Evolutionary conservation across 371 early-diverging fungal genomes (phyloP), one percentile per base, ranked within the genome.

Genomic region (Syncephalis fuscata): DNA sequence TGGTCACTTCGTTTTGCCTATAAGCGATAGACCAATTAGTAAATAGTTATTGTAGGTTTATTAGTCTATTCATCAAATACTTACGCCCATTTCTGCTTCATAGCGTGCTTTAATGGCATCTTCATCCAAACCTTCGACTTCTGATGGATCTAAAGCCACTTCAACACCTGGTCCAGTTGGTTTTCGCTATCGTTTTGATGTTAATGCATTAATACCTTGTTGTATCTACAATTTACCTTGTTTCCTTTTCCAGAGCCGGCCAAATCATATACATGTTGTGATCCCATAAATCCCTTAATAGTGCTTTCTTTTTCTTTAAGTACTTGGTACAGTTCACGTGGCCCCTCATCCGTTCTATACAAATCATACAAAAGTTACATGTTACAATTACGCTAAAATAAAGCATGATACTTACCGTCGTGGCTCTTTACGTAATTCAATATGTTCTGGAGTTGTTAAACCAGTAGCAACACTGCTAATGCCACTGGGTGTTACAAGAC

Each of bases 241-340:
- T 44, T 47, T 7, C 56, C 60, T 22, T 45, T 51, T 2, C 27
- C 52, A 26, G 67, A 53, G 23, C 61, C 60, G 11, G 60, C 53
- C 41, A 92, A 46, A 53, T 92, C 88, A 53, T 95, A 95, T 9
- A 82, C 82, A 57, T 88, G 89, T 56, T 87, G 82, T 41, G 88
- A 86, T 26, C 91, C 96, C 94, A 95, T 92, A 55, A 92, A 85
- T 7, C 89, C 92, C 3, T 70, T 63, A 39, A 85, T 72, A n/a
- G 68, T 60, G 45, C 78, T 74, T 42, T 78, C 73, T 27, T 76
- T 72, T 59, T 92, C 80, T 14, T 85, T 88, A 43, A 95, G 55
- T n/a, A 95, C 83, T 17, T 80, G 82, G 59, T 89, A 95, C 23
- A 95, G 65, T 44, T 77, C 77, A 50, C 77, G 80, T 8, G 80